A percentile compares a stretch with the other conserved stretches of the same genome.
phyloP scores from a whole-genome alignment of 2,329 filamentous ascomycete genomes.

The Chaetoscypha palmicola region DNA sequence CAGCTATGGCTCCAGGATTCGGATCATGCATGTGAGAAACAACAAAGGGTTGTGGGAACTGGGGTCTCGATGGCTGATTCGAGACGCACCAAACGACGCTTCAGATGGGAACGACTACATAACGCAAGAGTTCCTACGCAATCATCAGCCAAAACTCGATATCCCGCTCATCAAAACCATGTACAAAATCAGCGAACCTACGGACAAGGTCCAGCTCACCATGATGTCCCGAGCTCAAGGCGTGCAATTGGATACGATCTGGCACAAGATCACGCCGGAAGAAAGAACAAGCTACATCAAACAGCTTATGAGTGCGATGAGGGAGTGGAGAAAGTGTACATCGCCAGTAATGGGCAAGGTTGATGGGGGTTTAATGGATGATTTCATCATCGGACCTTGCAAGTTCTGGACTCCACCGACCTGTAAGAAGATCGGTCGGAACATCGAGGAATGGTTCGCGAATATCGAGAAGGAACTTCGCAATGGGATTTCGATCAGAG shows the following conservation, averaged over 20 bases:
- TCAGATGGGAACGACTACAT: slow-evolving; percentile 6
- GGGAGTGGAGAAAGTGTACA: neutral
- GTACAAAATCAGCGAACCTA: neutral
- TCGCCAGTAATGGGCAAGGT: neutral
- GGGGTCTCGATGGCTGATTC: slow-evolving; percentile 4
- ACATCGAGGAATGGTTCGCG: neutral
- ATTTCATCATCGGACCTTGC: neutral
- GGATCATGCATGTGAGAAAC: neutral
- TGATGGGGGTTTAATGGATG: neutral
- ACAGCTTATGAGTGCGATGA: neutral
- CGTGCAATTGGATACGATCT: neutral
- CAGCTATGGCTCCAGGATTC: neutral
- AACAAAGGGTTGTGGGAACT: neutral
- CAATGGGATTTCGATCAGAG: neutral
- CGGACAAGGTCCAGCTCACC: neutral
- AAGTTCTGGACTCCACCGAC: neutral
- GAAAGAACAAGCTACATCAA: neutral
- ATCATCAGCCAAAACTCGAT: neutral
- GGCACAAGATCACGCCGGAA: neutral
- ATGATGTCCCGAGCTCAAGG: neutral
- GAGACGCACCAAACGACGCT: slow-evolving; percentile 7
- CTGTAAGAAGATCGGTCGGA: neutral
- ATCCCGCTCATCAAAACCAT: neutral
- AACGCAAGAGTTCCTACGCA: slow-evolving; percentile 6
- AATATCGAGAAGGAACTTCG: neutral